phyloP scores from a whole-genome alignment of 495 filamentous ascomycete species.

The Aspergillus nidulans region DNA sequence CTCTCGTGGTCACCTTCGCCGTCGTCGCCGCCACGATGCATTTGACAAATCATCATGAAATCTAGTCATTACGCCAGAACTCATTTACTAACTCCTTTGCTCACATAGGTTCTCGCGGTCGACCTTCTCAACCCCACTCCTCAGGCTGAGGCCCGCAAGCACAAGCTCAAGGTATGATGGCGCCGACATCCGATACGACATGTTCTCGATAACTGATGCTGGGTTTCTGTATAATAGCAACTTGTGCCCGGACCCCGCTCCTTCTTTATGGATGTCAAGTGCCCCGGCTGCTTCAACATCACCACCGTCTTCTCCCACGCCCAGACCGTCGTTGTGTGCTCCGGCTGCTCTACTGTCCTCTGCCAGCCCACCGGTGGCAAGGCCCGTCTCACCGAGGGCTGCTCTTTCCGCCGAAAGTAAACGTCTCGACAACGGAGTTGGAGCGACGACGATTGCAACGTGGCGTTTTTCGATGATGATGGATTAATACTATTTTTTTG shows the following conservation, averaged over 20 bases:
- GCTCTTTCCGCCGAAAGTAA: conserved; percentile 99
- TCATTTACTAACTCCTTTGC: conserved; percentile 18
- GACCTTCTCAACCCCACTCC: conserved; percentile 98
- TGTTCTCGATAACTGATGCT: conserved; percentile 15
- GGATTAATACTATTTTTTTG: conserved; percentile 46
- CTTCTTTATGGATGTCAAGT: conserved; percentile 99
- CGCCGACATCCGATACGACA: neutral
- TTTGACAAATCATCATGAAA: conserved; percentile 8
- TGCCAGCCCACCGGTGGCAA: conserved; percentile 99
- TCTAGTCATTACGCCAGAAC: conserved; percentile 5
- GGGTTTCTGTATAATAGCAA: conserved; percentile 48
- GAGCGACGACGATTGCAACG: conserved; percentile 42
- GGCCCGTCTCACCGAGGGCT: conserved; percentile 94
- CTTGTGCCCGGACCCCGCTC: conserved; percentile 93
- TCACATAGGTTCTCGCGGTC: conserved; percentile 92
- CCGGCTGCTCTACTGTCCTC: conserved; percentile 92
- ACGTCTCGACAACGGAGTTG: conserved; percentile 36
- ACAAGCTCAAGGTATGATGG: conserved; percentile 94
- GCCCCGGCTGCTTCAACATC: conserved; percentile 99
- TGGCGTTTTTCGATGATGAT: conserved; percentile 43
- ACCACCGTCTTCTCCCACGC: conserved; percentile 99
- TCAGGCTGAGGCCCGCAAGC: conserved; percentile 92
- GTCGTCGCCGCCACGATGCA: conserved; percentile 14
- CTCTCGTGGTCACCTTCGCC: conserved; percentile 10
- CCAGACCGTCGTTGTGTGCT: conserved; percentile 99